Base-by-base conservation (phyloP, 495 filamentous ascomycete genomes). In the Stereocaulon alpinum region DNA sequence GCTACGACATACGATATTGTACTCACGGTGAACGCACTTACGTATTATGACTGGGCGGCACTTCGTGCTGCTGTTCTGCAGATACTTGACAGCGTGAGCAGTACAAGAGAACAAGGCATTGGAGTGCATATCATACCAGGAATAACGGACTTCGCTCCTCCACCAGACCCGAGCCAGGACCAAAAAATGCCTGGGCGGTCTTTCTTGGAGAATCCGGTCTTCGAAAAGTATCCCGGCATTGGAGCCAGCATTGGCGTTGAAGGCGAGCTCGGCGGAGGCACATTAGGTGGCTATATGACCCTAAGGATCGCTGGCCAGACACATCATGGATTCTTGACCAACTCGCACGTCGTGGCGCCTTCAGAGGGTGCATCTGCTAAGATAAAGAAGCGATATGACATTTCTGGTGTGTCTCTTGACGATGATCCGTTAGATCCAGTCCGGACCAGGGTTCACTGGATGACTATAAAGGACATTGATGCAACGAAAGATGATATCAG, bases 271-370 rank as follows among this genome's bases (percentile, higher is more conserved):
- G 48, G 48, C 7, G 57, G 44, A 53, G 57, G 57, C 24, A 53
- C 57, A 9, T 29, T 60, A n/a, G 57, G 57, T 24, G 57, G 57
- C 20, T 60, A 55, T 40, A 52, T 60, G 50, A 60, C 57, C 27
- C 57, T 60, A 29, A 56, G 18, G 17, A 17, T 53, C n/a, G 34
- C 22, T 57, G 57, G 57, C 17, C 20, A 37, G 20, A 53, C 50
- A 18, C 57, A 60, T 43, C 42, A 30, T 29, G 57, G 57, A 20
- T 55, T 57, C 17, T 15, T 60, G 15, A 60, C 57, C 45, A 60
- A 53, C 37, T 60, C 44, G 18, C 57, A 60, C 30, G 57, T 53
- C n/a, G 57, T 51, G 18, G 52, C 27, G 18, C 52, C 52, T 24
- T 15, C 29, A 37, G 14, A 41, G 18, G 18, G 10, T 37, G 30